Percentiles rank a stretch among this genome's conserved stretches.
phyloP scores from a whole-genome alignment of 2,329 filamentous ascomycete genomes.

The Penicillium sp. region DNA sequence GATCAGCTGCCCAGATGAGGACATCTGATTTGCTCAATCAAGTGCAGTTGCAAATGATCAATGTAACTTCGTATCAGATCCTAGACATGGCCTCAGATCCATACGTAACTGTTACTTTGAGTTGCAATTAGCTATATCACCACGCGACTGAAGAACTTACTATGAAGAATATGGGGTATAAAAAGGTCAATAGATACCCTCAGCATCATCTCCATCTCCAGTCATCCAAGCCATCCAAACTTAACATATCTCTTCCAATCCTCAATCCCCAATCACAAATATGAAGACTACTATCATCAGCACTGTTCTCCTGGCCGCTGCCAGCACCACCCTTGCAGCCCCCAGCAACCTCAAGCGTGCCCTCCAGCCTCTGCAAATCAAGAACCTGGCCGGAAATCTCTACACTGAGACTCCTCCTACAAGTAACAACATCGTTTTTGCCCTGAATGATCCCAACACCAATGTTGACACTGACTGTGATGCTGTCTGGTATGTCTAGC shows the following conservation, averaged over 20 bases:
- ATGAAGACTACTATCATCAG: conserved; percentile 14
- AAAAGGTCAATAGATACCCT: neutral
- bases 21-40: neutral
- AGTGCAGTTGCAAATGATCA: neutral
- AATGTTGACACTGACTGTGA: conserved; percentile 8
- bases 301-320: conserved; percentile 8
- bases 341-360: conserved; percentile 10
- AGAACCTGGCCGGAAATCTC: conserved; percentile 7
- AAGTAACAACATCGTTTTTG: conserved; percentile 4
- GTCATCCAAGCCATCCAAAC: neutral
- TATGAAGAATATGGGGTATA: neutral
- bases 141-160: neutral
- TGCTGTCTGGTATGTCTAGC: conserved; percentile 11
- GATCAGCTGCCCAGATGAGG: neutral
- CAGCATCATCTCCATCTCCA: neutral
- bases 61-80: neutral
- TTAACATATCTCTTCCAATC: neutral
- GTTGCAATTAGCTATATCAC: neutral
- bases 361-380: conserved; percentile 9
- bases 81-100: neutral
- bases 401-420: conserved; percentile 8
- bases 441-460: conserved; percentile 17
- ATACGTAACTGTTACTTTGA: neutral
- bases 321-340: conserved; percentile 8
- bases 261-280: neutral